phyloP scores from a whole-genome alignment of 768 basidiomycete genomes.

The Xerocomus potaroensis region DNA sequence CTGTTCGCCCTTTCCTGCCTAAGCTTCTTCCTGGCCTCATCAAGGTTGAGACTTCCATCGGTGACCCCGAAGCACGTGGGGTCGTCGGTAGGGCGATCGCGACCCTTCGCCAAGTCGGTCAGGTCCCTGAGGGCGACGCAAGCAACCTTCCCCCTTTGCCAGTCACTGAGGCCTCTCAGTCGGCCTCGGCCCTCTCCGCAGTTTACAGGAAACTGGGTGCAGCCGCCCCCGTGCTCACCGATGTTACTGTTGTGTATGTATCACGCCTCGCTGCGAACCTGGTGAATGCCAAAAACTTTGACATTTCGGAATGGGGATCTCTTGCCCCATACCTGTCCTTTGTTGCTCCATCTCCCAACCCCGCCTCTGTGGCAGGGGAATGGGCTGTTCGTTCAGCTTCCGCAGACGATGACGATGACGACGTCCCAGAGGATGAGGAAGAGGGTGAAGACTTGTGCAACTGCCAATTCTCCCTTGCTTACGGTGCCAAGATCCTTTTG shows the following conservation, averaged over 20 bases:
- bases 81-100: conserved; percentile 89
- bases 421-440: conserved; percentile 83
- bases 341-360: conserved; percentile 59
- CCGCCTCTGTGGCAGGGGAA: conserved; percentile 65
- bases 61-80: conserved; percentile 96
- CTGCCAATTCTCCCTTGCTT: conserved; percentile 98
- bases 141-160: conserved; percentile 88
- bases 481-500: conserved; percentile 97
- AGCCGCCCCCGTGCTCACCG: conserved; percentile 51
- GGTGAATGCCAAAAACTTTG: conserved; percentile 89
- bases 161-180: conserved; percentile 62
- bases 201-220: conserved; percentile 85
- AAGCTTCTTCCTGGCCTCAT: conserved; percentile 92
- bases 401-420: conserved; percentile 64
- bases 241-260: conserved; percentile 63
- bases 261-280: conserved; percentile 80
- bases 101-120: conserved; percentile 92
- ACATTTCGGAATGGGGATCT: conserved; percentile 80
- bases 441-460: conserved; percentile 99
- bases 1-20: conserved; percentile 95
- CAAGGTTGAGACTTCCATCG: conserved; percentile 92
- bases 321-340: conserved; percentile 75
- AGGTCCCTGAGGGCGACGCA: conserved; percentile 84
- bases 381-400: conserved; percentile 89
- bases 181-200: conserved; percentile 60